These are phyloP conservation scores for Coemansia erecta DNA, from an alignment of 192 early-diverging fungal species.

Conservation along the genomic window DNA sequence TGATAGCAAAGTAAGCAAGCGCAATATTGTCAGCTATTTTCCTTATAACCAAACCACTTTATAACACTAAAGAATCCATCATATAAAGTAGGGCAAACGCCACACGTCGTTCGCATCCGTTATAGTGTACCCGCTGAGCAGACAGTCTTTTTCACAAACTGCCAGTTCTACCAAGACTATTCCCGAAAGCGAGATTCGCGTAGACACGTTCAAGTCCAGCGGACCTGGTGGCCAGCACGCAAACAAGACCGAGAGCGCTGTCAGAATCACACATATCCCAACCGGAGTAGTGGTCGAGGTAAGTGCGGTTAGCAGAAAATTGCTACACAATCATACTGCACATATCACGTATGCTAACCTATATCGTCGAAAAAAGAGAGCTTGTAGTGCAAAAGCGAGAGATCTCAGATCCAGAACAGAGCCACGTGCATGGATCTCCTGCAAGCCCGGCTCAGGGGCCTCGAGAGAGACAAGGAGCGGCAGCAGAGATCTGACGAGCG, in stretches of 20 bases:
- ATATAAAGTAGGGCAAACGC: conserved; percentile 52
- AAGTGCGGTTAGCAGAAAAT: conserved; percentile 4
- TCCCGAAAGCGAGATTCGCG: conserved; percentile 49
- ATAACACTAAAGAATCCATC: no score
- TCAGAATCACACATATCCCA: conserved; percentile 82
- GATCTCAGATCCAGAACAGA: conserved; percentile 60
- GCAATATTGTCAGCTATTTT: no score
- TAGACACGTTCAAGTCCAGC: conserved; percentile 54
- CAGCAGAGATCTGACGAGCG: conserved; percentile 17
- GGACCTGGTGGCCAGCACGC: conserved; percentile 75
- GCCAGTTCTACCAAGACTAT: conserved; percentile 34
- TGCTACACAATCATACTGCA: neutral
- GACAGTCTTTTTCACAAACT: conserved; percentile 19
- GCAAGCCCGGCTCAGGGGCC: conserved; percentile 63
- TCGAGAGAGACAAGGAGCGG: conserved; percentile 55
- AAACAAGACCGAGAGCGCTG: conserved; percentile 85
- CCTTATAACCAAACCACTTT: no score
- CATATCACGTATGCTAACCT: neutral
- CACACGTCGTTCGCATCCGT: conserved; percentile 61
- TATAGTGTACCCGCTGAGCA: conserved; percentile 11
- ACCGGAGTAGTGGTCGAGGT: conserved; percentile 69
- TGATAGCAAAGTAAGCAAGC: conserved; percentile 63
- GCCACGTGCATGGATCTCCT: conserved; percentile 75
- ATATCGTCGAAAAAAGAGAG: neutral
- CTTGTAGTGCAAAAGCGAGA: conserved; percentile 9